Conservation (phyloP, 2,329 filamentous ascomycete species). For the Pseudogymnoascus sp. region DNA sequence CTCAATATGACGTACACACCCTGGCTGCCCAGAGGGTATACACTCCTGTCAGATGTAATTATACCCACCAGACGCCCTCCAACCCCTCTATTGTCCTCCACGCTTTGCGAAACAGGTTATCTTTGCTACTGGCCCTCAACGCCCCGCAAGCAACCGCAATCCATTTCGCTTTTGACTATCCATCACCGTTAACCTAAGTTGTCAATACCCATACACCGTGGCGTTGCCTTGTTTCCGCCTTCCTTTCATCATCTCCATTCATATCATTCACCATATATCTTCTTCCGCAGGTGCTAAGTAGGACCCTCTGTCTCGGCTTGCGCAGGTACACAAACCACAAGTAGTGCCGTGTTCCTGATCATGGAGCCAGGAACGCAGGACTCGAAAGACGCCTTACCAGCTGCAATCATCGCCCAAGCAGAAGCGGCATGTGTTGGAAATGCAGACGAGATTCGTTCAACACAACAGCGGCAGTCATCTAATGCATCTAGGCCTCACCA, state of each 20-base stretch:
- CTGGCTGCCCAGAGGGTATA: neutral
- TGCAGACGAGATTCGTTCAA: constrained; percentile 14
- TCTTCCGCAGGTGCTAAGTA: neutral
- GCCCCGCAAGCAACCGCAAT: neutral
- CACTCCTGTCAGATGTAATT: neutral
- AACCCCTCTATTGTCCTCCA: neutral
- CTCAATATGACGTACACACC: neutral
- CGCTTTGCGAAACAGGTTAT: neutral
- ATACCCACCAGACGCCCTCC: neutral
- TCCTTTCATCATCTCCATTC: neutral
- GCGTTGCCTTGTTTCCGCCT: neutral
- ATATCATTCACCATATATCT: neutral
- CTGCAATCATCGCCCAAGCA: constrained; percentile 24
- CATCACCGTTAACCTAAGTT: neutral
- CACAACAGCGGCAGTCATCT: neutral
- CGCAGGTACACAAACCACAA: neutral
- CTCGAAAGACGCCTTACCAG: constrained; percentile 15
- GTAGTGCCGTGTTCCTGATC: neutral
- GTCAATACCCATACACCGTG: neutral
- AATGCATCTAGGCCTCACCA: neutral
- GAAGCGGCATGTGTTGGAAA: constrained; percentile 26
- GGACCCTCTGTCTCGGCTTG: neutral
- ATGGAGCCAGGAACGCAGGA: neutral
- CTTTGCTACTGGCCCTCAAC: neutral
- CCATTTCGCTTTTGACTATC: neutral